phyloP scores from a whole-genome alignment of 177 flowering plant genomes.

The Tripterygium wilfordii region DNA sequence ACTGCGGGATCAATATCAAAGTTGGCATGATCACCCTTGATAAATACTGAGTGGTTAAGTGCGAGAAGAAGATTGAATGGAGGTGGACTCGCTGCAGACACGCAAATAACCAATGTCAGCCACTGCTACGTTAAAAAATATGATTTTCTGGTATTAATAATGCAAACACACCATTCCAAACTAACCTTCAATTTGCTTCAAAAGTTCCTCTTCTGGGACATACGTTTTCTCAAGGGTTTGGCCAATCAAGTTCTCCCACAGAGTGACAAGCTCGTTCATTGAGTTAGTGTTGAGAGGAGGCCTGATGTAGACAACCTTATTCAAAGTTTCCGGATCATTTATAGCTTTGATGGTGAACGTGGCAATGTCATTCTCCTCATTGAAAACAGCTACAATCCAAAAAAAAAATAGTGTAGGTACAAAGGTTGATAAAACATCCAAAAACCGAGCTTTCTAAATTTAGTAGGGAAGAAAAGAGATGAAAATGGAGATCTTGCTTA shows the following conservation, averaged over 20 bases:
- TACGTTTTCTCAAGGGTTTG: slow-evolving; percentile 49
- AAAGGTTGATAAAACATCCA: too few relatives aligned
- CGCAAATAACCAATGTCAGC: too few relatives aligned
- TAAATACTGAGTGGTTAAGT: slow-evolving; percentile 18
- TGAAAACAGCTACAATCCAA: slow-evolving; percentile 55
- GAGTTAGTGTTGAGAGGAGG: slow-evolving; percentile 51
- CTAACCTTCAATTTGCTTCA: slow-evolving; percentile 60
- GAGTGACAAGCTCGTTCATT: slow-evolving; percentile 52
- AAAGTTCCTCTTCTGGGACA: slow-evolving; percentile 55
- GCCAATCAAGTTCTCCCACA: slow-evolving; percentile 78
- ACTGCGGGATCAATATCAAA: slow-evolving; percentile 23
- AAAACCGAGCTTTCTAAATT: too few relatives aligned
- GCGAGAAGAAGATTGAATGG: slow-evolving; percentile 16
- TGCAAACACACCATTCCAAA: too few relatives aligned
- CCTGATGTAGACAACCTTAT: slow-evolving; percentile 54
- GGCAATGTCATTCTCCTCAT: slow-evolving; percentile 56
- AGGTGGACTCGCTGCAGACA: slow-evolving; percentile 19
- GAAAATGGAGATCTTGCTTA: too few relatives aligned
- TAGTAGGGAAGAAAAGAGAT: too few relatives aligned
- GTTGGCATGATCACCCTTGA: slow-evolving; percentile 31
- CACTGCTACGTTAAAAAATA: too few relatives aligned
- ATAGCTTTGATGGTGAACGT: slow-evolving; percentile 63
- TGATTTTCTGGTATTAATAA: too few relatives aligned
- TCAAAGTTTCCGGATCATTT: slow-evolving; percentile 72
- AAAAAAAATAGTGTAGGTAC: too few relatives aligned